These are phyloP conservation scores for Yamadazyma spencermartinsiae DNA, from an alignment of 1,139 yeast genomes.

Conservation along the genomic window DNA sequence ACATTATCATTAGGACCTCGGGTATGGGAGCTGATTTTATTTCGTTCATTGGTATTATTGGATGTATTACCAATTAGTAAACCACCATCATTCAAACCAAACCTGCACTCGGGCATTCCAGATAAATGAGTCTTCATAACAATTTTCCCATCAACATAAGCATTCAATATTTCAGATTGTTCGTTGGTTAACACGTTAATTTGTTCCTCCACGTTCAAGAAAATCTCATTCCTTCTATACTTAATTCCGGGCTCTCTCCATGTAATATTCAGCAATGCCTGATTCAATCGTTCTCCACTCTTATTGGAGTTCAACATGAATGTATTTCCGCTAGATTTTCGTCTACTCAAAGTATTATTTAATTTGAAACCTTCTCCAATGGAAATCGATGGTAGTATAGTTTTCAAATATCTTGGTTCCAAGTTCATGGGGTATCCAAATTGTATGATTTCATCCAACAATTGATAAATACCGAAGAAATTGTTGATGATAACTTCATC, in stretches of 20 bases:
- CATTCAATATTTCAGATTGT: constrained; percentile 60
- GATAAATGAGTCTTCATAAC: constrained; percentile 70
- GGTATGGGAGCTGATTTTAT: constrained; percentile 4
- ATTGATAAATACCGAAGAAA: constrained; percentile 69
- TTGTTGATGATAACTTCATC: constrained; percentile 45
- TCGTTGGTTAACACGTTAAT: constrained; percentile 66
- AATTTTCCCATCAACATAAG: constrained; percentile 78
- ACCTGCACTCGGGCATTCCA: constrained; percentile 71
- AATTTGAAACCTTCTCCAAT: constrained; percentile 27
- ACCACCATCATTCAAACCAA: constrained; percentile 57
- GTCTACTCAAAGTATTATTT: constrained; percentile 13
- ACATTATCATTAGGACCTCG: constrained; percentile 35
- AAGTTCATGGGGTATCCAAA: constrained; percentile 82
- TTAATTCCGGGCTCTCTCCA: constrained; percentile 78
- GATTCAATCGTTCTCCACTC: constrained; percentile 13
- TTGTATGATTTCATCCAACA: constrained; percentile 75
- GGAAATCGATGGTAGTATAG: constrained; percentile 23
- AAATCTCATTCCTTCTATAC: constrained; percentile 81
- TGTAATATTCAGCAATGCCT: constrained; percentile 27
- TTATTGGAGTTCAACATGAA: constrained; percentile 13
- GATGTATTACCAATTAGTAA: constrained; percentile 17
- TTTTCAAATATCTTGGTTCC: constrained; percentile 46
- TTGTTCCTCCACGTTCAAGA: constrained; percentile 73
- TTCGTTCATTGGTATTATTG: constrained; percentile 8
- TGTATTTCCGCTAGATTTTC: constrained; percentile 14